Base-by-base conservation (phyloP, 73 alveolate species). In the Symbiodinium pilosum region DNA sequence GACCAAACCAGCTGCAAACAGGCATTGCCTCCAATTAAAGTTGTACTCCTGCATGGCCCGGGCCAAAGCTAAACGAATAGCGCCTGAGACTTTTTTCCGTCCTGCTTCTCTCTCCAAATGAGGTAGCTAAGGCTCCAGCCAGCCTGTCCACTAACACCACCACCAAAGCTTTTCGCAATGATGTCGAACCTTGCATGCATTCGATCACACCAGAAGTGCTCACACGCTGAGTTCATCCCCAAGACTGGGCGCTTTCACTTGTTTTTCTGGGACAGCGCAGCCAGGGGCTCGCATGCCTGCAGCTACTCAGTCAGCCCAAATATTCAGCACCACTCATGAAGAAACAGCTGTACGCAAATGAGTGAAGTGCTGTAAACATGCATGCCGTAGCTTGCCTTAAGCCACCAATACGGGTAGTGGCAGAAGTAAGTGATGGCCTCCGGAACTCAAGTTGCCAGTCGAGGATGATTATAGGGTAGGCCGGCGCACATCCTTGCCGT, bases 21-120 rank as follows among this genome's bases (percentile, higher is more conserved):
- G 36, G 32, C 30, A 28, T n/a, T 18, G 88, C 97, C 97, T 91
- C 97, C 97, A 91, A 28, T 91, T 91, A 88, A 91, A 91, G 51
- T 91, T 91, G 97, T 91, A 43, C 42, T 91, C 97, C 68, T 91
- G 97, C 97, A 91, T 91, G 40, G 97, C 97, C n/a, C 97, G 87
- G 9, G 97, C 97, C 43, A 91, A 52, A 30, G 97, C 97, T 56
- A 91, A 28, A 26, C 97, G 97, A 77, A 91, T 43, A 28, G 97
- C 97, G 24, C 97, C 97, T 88, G 75, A 24, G 32, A 36, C 42
- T 36, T 71, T 36, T 71, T 40, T 71, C n/a, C 41, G n/a, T 30
- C 4, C 30, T 16, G 38, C 30, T 40, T 5, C 43, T 20, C 86
- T 36, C 43, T 73, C 26, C n/a, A n/a, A n/a, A n/a, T 2, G 84